These are phyloP conservation scores for Delonix regia DNA, from an alignment of 306 rosid genomes.

Conservation along the genomic window DNA sequence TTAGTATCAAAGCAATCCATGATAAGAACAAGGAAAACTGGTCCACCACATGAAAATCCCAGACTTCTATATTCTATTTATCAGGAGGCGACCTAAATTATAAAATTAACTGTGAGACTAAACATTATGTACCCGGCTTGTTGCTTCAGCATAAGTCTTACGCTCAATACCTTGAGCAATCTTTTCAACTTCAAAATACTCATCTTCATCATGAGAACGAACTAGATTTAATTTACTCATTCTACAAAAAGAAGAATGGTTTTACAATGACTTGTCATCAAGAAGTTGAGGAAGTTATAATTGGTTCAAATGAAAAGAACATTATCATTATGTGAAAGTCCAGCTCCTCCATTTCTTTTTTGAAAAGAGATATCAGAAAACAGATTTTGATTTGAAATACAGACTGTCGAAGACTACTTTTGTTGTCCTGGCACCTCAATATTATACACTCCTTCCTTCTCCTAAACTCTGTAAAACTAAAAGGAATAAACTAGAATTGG, in stretches of 20 bases:
- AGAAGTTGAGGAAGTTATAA: neutral
- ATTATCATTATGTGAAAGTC: neutral
- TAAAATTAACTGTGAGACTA: neutral
- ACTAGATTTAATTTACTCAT: constrained; percentile 49
- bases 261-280: too few species aligned
- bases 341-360: neutral
- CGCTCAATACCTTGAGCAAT: constrained; percentile 60
- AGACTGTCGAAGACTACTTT: too few species aligned
- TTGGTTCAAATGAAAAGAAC: neutral
- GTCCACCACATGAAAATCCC: neutral
- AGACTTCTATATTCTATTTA: neutral
- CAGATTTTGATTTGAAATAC: neutral
- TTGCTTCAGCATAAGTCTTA: constrained; percentile 50
- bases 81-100: neutral
- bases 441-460: neutral
- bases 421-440: neutral
- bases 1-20: neutral
- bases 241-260: constrained; percentile 34
- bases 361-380: neutral
- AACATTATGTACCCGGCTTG: constrained; percentile 46
- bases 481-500: neutral
- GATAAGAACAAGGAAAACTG: neutral
- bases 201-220: constrained; percentile 52
- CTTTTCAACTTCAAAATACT: constrained; percentile 47
- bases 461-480: neutral